Percentiles rank a stretch among this genome's conserved stretches.
Evolutionary conservation across 176 grass and related monocot species (phyloP).

Genomic region (Eleusine coracana): DNA sequence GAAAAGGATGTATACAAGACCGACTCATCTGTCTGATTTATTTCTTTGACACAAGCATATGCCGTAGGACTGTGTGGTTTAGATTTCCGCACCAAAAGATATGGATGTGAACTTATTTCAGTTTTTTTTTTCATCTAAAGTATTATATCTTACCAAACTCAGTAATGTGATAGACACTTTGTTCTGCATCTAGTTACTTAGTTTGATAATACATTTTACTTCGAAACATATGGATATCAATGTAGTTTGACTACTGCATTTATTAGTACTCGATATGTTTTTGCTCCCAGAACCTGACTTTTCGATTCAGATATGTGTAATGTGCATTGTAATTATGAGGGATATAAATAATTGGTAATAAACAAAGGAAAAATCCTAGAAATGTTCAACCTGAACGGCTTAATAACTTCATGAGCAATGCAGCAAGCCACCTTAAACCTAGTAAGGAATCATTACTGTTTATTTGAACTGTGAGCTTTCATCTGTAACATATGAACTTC

Average conservation of each 20-base stretch:
- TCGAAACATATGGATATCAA: not conserved
- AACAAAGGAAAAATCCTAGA: conserved; percentile 22
- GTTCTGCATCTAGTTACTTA: not conserved
- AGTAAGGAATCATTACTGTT: not conserved
- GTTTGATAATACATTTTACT: not conserved
- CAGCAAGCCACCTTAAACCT: not conserved
- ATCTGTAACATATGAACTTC: not conserved
- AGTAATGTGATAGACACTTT: not conserved
- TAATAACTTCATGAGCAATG: not conserved
- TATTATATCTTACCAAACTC: not conserved
- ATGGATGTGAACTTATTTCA: no score
- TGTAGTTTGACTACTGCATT: not conserved
- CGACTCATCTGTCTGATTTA: not conserved
- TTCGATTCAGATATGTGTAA: not conserved
- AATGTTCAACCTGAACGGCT: conserved; percentile 7
- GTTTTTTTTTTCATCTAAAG: no score
- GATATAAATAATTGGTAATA: not conserved
- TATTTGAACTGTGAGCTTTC: not conserved
- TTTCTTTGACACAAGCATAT: no score
- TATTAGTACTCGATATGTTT: not conserved
- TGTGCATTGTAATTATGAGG: not conserved
- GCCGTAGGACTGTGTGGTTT: no score
- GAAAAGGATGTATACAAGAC: not conserved
- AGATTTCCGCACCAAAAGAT: no score
- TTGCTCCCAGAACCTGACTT: not conserved